Percentiles rank a stretch among this genome's conserved stretches.
These are phyloP conservation scores for Niveomyces coronatus DNA, from an alignment of 2,329 filamentous ascomycete species.

Conservation along the genomic window DNA sequence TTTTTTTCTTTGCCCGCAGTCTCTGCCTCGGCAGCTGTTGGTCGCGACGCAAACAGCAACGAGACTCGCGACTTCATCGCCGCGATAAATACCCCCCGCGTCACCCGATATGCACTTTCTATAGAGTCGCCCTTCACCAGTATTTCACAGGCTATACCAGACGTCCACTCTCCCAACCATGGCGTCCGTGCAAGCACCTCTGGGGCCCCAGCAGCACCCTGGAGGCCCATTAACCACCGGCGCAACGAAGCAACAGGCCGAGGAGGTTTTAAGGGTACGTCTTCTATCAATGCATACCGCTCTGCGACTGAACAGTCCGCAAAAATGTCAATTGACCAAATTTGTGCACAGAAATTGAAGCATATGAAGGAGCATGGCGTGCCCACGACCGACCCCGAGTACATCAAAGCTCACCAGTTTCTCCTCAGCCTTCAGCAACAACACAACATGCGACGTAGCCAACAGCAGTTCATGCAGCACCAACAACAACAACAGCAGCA, in stretches of 20 bases:
- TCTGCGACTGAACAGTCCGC: too few relatives aligned
- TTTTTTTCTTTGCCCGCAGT: constrained; percentile 12
- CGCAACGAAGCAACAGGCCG: constrained; percentile 66
- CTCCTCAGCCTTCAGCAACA: constrained; percentile 62
- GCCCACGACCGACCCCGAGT: constrained; percentile 74
- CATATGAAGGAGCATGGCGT: constrained; percentile 83
- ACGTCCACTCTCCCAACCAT: constrained; percentile 39
- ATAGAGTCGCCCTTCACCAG: constrained; percentile 18
- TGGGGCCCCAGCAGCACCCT: constrained; percentile 58
- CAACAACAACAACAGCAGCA: constrained; percentile 39
- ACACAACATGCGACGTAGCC: constrained; percentile 42
- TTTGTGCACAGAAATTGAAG: constrained; percentile 60
- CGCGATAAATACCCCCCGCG: constrained; percentile 15
- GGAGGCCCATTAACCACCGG: constrained; percentile 52
- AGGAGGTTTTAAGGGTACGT: constrained; percentile 60
- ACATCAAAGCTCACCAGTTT: constrained; percentile 69
- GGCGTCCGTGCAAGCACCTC: constrained; percentile 69
- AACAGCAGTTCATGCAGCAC: constrained; percentile 32
- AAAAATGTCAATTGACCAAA: constrained; percentile 1
- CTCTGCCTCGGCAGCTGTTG: neutral
- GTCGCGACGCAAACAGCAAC: constrained; percentile 4
- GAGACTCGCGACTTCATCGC: constrained; percentile 5
- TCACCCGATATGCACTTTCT: constrained; percentile 29
- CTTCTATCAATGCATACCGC: too few relatives aligned
- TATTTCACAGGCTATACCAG: constrained; percentile 17